Evolutionary conservation across 1,284 basidiomycete genomes (phyloP).

Genomic region (Marasmius tenuissimus): DNA sequence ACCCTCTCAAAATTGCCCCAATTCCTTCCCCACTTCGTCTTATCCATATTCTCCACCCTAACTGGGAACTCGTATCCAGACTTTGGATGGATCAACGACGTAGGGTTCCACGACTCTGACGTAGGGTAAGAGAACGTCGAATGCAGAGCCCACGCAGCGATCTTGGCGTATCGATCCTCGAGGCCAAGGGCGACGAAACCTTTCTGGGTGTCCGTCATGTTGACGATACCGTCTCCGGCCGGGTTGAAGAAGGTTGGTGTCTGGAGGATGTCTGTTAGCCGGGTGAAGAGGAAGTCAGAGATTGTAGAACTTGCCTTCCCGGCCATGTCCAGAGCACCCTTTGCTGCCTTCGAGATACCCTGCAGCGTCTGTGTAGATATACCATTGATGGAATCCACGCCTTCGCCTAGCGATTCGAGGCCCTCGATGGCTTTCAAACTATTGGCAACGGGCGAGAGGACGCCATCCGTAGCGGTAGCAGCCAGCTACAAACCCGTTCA

Average conservation of each 20-base stretch:
- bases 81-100: not conserved
- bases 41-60: conserved; percentile 19
- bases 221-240: conserved; percentile 24
- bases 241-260: conserved; percentile 28
- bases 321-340: conserved; percentile 21
- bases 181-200: conserved; percentile 25
- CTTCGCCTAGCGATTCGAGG: conserved; percentile 20
- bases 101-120: conserved; percentile 22
- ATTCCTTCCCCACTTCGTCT: conserved; percentile 26
- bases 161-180: conserved; percentile 19
- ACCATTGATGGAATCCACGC: conserved; percentile 25
- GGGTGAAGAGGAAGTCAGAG: not conserved
- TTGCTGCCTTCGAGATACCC: conserved; percentile 18
- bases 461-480: conserved; percentile 20
- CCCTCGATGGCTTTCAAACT: conserved; percentile 24
- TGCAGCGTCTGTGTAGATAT: conserved; percentile 21
- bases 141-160: conserved; percentile 25
- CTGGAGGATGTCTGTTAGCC: conserved; percentile 7
- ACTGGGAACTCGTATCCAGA: conserved; percentile 21
- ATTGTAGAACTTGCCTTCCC: conserved; percentile 17
- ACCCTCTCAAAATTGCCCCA: conserved; percentile 27
- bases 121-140: conserved; percentile 26
- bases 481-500: conserved; percentile 9
- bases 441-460: conserved; percentile 24
- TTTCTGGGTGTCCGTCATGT: conserved; percentile 21